These are phyloP conservation scores for Candida nonsorbophila DNA, from an alignment of 805 yeast species.

Conservation along the genomic window DNA sequence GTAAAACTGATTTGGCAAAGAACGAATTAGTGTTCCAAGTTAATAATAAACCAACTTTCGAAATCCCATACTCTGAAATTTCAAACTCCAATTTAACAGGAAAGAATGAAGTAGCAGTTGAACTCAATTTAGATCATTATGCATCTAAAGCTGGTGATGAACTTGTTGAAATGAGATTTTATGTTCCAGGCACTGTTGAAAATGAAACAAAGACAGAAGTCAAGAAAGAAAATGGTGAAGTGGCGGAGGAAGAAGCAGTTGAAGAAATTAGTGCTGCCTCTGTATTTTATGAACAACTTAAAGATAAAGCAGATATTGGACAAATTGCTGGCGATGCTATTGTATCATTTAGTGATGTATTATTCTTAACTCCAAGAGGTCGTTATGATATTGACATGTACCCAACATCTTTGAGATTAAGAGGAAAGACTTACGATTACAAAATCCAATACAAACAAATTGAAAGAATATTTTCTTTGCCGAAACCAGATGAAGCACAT, in stretches of 20 bases:
- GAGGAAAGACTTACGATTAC: constrained; percentile 98
- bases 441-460: constrained; percentile 87
- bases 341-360: constrained; percentile 84
- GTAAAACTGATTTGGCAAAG: constrained; percentile 85
- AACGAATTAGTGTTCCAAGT: constrained; percentile 84
- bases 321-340: constrained; percentile 92
- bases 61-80: constrained; percentile 76
- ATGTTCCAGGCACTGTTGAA: constrained; percentile 80
- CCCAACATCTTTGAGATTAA: constrained; percentile 75
- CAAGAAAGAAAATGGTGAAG: constrained; percentile 27
- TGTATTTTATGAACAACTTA: constrained; percentile 83
- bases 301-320: constrained; percentile 91
- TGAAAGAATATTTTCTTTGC: constrained; percentile 85
- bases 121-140: constrained; percentile 58
- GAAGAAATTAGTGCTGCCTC: constrained; percentile 68
- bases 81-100: constrained; percentile 86
- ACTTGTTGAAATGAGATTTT: constrained; percentile 88
- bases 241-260: constrained; percentile 30
- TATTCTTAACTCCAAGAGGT: constrained; percentile 96
- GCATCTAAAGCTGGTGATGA: constrained; percentile 86
- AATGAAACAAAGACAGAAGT: constrained; percentile 29
- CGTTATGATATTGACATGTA: constrained; percentile 96
- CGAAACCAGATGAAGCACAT: constrained; percentile 90
- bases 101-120: constrained; percentile 89
- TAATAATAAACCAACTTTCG: constrained; percentile 86